phyloP scores from a whole-genome alignment of 1,284 basidiomycete species.

The Malassezia arunalokei region DNA sequence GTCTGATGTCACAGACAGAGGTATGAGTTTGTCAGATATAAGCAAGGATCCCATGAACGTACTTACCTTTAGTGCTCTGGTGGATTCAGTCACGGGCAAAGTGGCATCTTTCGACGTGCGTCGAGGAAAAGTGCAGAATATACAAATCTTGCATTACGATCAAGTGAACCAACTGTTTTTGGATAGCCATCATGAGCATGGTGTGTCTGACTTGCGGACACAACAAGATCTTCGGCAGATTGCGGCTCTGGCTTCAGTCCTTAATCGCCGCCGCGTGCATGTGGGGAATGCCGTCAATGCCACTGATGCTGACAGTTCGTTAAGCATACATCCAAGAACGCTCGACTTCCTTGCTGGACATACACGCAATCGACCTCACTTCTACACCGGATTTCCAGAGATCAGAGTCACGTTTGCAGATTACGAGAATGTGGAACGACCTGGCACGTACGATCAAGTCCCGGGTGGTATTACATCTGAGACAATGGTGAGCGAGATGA shows the following conservation, averaged over 20 bases:
- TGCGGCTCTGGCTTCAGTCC: neutral
- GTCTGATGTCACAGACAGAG: conserved; percentile 47
- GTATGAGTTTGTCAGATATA: conserved; percentile 7
- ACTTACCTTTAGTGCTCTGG: conserved; percentile 68
- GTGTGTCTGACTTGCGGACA: neutral
- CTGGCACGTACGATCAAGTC: conserved; percentile 9
- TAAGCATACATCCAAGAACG: conserved; percentile 2
- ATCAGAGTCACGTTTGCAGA: conserved; percentile 9
- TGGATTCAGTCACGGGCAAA: conserved; percentile 55
- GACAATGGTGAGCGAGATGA: conserved; percentile 62
- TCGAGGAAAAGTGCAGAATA: conserved; percentile 61
- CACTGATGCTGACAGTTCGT: neutral
- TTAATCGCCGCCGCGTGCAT: neutral
- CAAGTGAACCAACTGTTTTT: conserved; percentile 49
- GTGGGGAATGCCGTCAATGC: conserved; percentile 8
- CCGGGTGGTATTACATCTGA: conserved; percentile 16
- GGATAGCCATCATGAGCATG: neutral
- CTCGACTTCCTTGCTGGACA: neutral
- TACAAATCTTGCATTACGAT: conserved; percentile 60
- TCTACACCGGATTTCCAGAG: conserved; percentile 26
- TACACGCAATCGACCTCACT: conserved; percentile 12
- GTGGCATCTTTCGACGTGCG: conserved; percentile 62
- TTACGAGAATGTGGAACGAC: neutral
- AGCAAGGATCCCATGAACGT: conserved; percentile 43
- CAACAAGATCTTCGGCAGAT: neutral